Base-by-base conservation (phyloP, 148 eudicot genomes). In the Dysphania ambrosioides region DNA sequence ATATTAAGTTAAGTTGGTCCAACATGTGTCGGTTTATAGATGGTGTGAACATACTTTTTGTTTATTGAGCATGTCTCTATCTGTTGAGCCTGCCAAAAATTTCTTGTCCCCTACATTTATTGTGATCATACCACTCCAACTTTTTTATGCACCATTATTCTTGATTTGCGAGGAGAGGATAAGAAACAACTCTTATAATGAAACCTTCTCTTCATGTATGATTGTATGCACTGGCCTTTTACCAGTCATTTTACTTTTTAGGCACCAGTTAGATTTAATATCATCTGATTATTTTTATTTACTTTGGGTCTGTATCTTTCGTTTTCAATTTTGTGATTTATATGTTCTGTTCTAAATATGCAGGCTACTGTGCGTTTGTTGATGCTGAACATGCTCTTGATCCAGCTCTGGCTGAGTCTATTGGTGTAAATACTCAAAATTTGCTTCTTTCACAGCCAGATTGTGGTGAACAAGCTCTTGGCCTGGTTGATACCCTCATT, bases 311-410 rank as follows among this genome's bases (percentile, higher is more conserved):
- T 75, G 27, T 21, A 19, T 62, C 10, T 9, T 32, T 65, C 26
- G 53, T 31, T 32, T 0, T 24, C 16, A 26, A 53, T 49, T 35
- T 47, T 53, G 41, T 73, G 41, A 61, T 26, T 69, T 3, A 34
- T 40, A 31, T 44, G 4, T 36, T n/a, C 9, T 51, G 35, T 70
- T 74, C 38, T 73, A 58, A 69, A 16, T 64, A 12, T 81, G 77
- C 78, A 95, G 99, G 96, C 32, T 90, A 85, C 75, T 95, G 99
- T 89, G 97, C 87, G 51, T 95, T 95, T 75, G 84, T 95, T 79
- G 99, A 95, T 77, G 97, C 99, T 75, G 99, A 95, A 84, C 99
- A 95, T 80, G 96, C 98, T 78, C 96, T 95, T 77, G 96, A 95
- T 79, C 97, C 97, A 60, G 44, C 93, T 58, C 83, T 95, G 47